A percentile compares a stretch with the other conserved stretches of the same genome.
These are phyloP conservation scores for Ophiocordyceps camponoti-leonardi DNA, from an alignment of 2,329 filamentous ascomycete species.

Conservation along the genomic window DNA sequence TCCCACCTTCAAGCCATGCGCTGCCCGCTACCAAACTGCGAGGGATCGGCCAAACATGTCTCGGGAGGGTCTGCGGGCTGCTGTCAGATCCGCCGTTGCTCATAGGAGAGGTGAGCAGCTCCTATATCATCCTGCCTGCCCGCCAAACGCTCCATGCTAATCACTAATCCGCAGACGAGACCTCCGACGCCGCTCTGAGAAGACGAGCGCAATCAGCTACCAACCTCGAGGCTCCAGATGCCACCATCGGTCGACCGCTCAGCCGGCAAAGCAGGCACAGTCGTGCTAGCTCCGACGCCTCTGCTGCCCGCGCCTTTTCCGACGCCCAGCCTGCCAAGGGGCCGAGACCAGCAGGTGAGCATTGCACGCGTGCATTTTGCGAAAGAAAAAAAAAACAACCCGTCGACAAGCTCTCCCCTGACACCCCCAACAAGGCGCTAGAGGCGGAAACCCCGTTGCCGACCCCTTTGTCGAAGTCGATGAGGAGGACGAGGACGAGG, in stretches of 20 bases:
- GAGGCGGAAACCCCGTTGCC: constrained; percentile 28
- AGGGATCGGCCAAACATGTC: constrained; percentile 52
- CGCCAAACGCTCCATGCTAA: background rate
- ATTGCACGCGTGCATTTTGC: background rate
- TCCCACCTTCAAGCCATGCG: constrained; percentile 47
- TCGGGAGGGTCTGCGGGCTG: constrained; percentile 57
- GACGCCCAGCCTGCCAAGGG: constrained; percentile 25
- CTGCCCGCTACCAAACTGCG: constrained; percentile 60
- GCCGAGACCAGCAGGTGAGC: constrained; percentile 12
- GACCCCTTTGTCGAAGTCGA: constrained; percentile 50
- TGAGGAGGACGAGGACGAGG: constrained; percentile 9
- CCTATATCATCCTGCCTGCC: background rate
- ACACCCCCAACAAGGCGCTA: constrained; percentile 27
- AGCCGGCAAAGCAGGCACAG: constrained; percentile 49
- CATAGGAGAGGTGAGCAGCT: constrained; percentile 47
- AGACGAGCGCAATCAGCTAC: constrained; percentile 44
- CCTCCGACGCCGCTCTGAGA: constrained; percentile 25
- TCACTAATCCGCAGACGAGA: constrained; percentile 16
- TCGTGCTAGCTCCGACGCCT: constrained; percentile 55
- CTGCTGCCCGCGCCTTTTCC: constrained; percentile 35
- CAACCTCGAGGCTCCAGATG: constrained; percentile 40
- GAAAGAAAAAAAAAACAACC: too few species aligned
- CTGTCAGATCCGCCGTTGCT: constrained; percentile 54
- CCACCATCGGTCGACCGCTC: constrained; percentile 30
- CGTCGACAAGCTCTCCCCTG: background rate